Evolutionary conservation across 2,329 filamentous ascomycete genomes (phyloP).

Genomic region (Trichoderma koningii): DNA sequence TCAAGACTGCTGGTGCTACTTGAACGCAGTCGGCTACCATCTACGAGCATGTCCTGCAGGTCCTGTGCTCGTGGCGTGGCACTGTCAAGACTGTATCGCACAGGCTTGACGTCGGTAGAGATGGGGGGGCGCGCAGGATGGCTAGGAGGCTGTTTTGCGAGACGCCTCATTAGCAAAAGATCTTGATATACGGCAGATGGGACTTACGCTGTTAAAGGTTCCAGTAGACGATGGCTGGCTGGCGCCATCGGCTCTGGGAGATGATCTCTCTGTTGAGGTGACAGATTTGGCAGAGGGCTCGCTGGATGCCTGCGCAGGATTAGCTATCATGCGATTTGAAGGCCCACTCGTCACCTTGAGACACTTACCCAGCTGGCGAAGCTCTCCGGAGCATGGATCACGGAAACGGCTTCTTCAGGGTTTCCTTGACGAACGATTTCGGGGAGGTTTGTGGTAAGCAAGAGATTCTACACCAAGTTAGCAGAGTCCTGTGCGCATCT

Average conservation of each 20-base stretch:
- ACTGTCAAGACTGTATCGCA: slow-evolving; percentile 65
- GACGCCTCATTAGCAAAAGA: slow-evolving; percentile 10
- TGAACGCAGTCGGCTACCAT: slow-evolving; percentile 59
- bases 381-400: slow-evolving; percentile 85
- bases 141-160: slow-evolving; percentile 10
- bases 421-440: slow-evolving; percentile 59
- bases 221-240: slow-evolving; percentile 12
- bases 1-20: slow-evolving; percentile 76
- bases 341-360: slow-evolving; percentile 33
- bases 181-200: not conserved
- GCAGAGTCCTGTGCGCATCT: not conserved
- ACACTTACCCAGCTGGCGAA: slow-evolving; percentile 75
- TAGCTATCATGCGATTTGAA: slow-evolving; percentile 29
- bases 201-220: slow-evolving; percentile 34
- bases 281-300: slow-evolving; percentile 43
- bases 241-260: slow-evolving; percentile 43
- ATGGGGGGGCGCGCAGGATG: slow-evolving; percentile 67
- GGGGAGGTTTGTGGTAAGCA: slow-evolving; percentile 59
- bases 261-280: slow-evolving; percentile 41
- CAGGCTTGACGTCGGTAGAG: slow-evolving; percentile 70
- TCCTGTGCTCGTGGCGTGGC: slow-evolving; percentile 84
- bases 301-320: slow-evolving; percentile 45
- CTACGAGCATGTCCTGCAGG: slow-evolving; percentile 68
- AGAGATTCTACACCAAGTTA: slow-evolving; percentile 46
- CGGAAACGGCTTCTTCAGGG: slow-evolving; percentile 80